Base-by-base conservation (phyloP, 805 yeast genomes). In the Yarrowia sp. region DNA sequence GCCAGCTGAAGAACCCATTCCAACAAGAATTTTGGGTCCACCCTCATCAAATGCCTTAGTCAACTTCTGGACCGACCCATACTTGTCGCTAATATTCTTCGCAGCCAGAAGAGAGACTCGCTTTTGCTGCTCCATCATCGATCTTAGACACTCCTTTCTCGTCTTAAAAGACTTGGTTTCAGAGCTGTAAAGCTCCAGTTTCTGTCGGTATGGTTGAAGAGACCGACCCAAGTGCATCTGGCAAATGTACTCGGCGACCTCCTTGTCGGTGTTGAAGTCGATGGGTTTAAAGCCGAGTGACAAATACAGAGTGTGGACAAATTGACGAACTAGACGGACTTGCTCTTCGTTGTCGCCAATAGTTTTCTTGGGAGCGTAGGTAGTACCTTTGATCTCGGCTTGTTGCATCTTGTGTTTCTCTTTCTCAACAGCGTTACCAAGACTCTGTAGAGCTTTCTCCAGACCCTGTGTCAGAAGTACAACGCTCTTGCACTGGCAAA, bases 71-170 rank as follows among this genome's bases (percentile, higher is more conserved):
- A n/a, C 35, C 17, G 61, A 54, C 11, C 10, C 19, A n/a, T 7
- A 54, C 46, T 54, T 11, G 17, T 54, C 46, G 26, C 61, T 38
- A 12, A 58, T 41, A 24, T 58, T 43, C 22, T 41, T 58, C 22
- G 63, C 63, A 32, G 63, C 40, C 30, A 7, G 26, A 3, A 14
- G n/a, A 30, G 19, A 30, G 32, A 58, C 32, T 30, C 63, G 63
- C 24, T 58, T 58, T 38, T 43, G 63, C 30, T 58, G 63, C 19
- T 43, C 51, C 32, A 58, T 28, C 51, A 58, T 58, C 3, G 63
- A 30, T 17, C 36, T 6, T 21, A 58, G 40, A 32, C 63, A 58
- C 41, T 58, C 63, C 21, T 58, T 19, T 21, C 14, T 30, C 12
- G 36, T 41, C 51, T 41, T 41, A 41, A 5, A 43, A 4, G 63